phyloP scores from a whole-genome alignment of 805 yeast genomes.

The Yamadazyma ubonensis region DNA sequence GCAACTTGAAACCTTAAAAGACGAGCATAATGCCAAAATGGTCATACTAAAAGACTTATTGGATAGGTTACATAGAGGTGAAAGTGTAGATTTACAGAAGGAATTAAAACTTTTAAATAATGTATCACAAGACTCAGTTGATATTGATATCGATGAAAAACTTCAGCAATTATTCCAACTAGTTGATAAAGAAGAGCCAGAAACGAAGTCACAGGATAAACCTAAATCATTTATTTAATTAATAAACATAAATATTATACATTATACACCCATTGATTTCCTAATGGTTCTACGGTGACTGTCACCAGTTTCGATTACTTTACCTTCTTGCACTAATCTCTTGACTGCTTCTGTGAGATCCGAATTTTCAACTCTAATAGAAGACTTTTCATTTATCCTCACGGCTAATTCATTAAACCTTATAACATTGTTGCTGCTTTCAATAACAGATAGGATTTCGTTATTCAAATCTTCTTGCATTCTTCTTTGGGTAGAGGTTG shows the following conservation, averaged over 20 bases:
- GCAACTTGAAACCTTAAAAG: constrained; percentile 40
- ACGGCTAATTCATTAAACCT: constrained; percentile 58
- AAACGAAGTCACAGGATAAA: too few relatives aligned
- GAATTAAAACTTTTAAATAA: constrained; percentile 39
- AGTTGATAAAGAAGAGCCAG: constrained; percentile 26
- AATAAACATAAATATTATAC: background rate
- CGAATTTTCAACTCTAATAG: constrained; percentile 62
- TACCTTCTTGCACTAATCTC: constrained; percentile 69
- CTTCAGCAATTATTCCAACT: constrained; percentile 34
- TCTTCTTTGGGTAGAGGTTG: constrained; percentile 80
- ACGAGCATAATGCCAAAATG: constrained; percentile 38
- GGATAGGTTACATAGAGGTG: constrained; percentile 29
- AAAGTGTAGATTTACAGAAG: constrained; percentile 41
- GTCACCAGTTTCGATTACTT: constrained; percentile 67
- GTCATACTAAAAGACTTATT: constrained; percentile 31
- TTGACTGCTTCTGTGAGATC: constrained; percentile 70
- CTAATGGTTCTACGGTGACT: constrained; percentile 63
- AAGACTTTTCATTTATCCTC: constrained; percentile 63
- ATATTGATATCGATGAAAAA: constrained; percentile 40
- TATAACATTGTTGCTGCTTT: constrained; percentile 48
- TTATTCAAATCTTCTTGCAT: constrained; percentile 69
- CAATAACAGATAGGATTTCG: constrained; percentile 56
- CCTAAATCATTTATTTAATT: background rate
- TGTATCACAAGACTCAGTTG: constrained; percentile 21
- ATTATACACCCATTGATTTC: constrained; percentile 19